Conservation (phyloP, 2,329 filamentous ascomycete genomes). For the Fusarium tjaetaba region DNA sequence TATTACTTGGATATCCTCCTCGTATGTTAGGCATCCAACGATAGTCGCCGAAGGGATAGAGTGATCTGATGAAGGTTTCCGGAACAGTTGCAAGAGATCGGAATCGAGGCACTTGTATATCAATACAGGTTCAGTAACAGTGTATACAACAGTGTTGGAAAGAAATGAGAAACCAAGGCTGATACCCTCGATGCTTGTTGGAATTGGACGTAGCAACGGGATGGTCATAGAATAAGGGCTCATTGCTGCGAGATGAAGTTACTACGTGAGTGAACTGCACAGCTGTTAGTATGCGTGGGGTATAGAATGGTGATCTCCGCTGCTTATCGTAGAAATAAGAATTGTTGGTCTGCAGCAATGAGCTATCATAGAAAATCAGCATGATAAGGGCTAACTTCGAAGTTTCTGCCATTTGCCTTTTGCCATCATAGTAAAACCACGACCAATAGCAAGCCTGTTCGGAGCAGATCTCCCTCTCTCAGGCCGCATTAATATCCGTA, state of each 20-base stretch:
- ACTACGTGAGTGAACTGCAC: conserved; percentile 16
- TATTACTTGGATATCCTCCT: not conserved
- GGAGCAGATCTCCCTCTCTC: conserved; percentile 23
- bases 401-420: conserved; percentile 34
- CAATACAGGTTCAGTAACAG: conserved; percentile 5
- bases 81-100: not conserved
- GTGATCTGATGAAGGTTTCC: not conserved
- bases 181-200: conserved; percentile 13
- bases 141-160: conserved; percentile 27
- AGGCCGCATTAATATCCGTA: conserved; percentile 14
- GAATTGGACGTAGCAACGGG: conserved; percentile 32
- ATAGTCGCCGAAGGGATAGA: no score
- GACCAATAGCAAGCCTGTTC: conserved; percentile 31
- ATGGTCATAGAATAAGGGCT: conserved; percentile 17
- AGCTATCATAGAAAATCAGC: conserved; percentile 32
- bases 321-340: conserved; percentile 35
- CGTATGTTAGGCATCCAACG: not conserved
- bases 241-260: conserved; percentile 23
- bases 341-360: conserved; percentile 34
- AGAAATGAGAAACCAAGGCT: conserved; percentile 28
- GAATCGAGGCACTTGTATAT: not conserved
- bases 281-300: not conserved
- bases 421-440: conserved; percentile 31
- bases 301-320: no score
- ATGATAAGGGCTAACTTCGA: conserved; percentile 24